Evolutionary conservation across 352 stramenopile species (phyloP), one percentile per base, ranked within the genome.

Genomic region (Globisporangium lucens): DNA sequence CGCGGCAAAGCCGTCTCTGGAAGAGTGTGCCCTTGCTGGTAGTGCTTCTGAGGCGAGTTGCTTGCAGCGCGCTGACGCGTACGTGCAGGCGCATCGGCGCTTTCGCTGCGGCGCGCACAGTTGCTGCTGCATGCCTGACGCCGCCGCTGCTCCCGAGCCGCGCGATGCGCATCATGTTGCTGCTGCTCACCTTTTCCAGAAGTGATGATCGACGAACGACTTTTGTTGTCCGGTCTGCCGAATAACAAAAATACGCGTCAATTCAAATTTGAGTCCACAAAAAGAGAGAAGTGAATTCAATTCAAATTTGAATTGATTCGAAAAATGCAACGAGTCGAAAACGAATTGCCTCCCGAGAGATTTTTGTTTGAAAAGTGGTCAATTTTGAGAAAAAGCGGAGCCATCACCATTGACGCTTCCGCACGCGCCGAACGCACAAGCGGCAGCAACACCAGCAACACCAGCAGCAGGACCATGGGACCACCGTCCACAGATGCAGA

Each of bases 121-220:
- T 51, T 29, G 49, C 33, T 17, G 12, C n/a, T 49, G 33, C 33
- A 49, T 61, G 33, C 33, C 9, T n/a, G 20, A 33, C 36, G 12
- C 35, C 46, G n/a, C 49, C 20, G 29, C 20, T 41, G 41, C 51
- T 8, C 13, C 36, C 5, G 22, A 56, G 53, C 7, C 29, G 27
- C n/a, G 20, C n/a, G 36, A 68, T 62, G 62, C 36, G 63, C 52
- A 68, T 56, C 63, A 68, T 22, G 20, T 22, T 27, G 55, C 27
- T 29, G 13, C 15, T 35, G 24, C n/a, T 56, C 22, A 9, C 20
- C 5, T 33, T 17, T 53, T 30, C n/a, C 35, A 52, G n/a, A 47
- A 51, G 17, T 51, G 43, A 22, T 51, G 43, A 51, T 51, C 9
- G 43, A 51, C 20, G 17, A 51, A 51, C 38, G 3, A 6, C 12